Evolutionary conservation across 768 basidiomycete species (phyloP).

Genomic region (Trametopsis cervina): DNA sequence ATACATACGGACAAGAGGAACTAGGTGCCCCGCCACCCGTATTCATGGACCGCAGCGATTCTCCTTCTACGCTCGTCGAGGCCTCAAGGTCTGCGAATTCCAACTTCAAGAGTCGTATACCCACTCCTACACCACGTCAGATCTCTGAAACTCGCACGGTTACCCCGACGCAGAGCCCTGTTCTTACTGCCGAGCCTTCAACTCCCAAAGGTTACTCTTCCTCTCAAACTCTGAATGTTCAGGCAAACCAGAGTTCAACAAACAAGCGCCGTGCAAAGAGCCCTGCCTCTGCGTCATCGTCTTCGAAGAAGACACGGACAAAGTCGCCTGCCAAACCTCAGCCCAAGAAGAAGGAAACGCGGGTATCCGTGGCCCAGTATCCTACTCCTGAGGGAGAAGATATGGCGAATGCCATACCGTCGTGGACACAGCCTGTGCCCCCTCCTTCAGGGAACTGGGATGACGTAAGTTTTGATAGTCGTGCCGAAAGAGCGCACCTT

Average conservation of each 20-base stretch:
- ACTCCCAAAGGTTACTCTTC: slow-evolving; percentile 28
- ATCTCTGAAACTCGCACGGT: slow-evolving; percentile 39
- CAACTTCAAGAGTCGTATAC: slow-evolving; percentile 20
- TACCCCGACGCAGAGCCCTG: slow-evolving; percentile 32
- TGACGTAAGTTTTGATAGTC: slow-evolving; percentile 44
- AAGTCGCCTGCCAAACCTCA: slow-evolving; percentile 27
- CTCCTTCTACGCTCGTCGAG: slow-evolving; percentile 15
- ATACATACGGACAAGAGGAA: slow-evolving; percentile 11
- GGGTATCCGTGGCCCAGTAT: slow-evolving; percentile 60
- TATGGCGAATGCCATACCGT: slow-evolving; percentile 70
- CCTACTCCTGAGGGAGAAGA: slow-evolving; percentile 53
- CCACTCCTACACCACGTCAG: slow-evolving; percentile 27
- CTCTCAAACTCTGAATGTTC: slow-evolving; percentile 12
- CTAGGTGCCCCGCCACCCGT: slow-evolving; percentile 13
- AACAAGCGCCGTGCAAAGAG: slow-evolving; percentile 41
- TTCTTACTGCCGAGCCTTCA: slow-evolving; percentile 15
- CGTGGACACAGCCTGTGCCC: slow-evolving; percentile 71
- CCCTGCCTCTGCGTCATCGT: slow-evolving; percentile 33
- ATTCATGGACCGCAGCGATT: slow-evolving; percentile 18
- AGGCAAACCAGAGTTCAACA: slow-evolving; percentile 14
- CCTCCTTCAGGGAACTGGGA: slow-evolving; percentile 70
- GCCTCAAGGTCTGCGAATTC: slow-evolving; percentile 4
- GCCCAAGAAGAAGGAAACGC: slow-evolving; percentile 34
- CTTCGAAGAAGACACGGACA: slow-evolving; percentile 35
- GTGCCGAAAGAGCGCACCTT: no score